Conservation (phyloP, 1,139 yeast genomes). For the Eremothecium sinecaudum region DNA sequence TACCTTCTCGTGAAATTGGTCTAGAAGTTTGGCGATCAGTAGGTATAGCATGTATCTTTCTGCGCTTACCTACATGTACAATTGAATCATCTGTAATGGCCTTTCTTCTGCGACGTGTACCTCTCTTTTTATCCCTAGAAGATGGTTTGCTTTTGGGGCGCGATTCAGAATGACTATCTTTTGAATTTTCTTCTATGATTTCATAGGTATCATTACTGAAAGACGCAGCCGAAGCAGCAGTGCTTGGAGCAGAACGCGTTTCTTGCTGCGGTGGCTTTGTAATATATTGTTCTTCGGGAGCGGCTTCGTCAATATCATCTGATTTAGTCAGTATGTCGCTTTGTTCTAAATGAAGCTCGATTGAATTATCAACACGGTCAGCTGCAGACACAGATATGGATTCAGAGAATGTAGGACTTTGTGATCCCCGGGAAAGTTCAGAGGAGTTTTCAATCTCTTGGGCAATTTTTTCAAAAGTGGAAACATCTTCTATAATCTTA, state of each 20-base stretch:
- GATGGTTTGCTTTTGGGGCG: neutral
- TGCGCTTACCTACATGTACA: slow-evolving; percentile 4
- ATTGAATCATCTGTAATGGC: slow-evolving; percentile 6
- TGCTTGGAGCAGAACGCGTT: no score
- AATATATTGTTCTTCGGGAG: no score
- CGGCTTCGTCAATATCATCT: no score
- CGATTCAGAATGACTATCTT: no score
- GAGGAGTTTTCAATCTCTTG: no score
- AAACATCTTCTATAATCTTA: neutral
- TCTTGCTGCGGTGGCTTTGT: no score
- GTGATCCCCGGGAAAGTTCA: no score
- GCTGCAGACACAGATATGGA: neutral
- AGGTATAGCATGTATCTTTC: slow-evolving; percentile 1
- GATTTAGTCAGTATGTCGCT: no score
- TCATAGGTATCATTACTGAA: no score
- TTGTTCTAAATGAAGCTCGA: neutral
- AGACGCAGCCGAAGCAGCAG: no score
- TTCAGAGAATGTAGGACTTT: no score
- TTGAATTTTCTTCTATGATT: no score
- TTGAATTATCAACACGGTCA: neutral
- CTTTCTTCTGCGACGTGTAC: slow-evolving; percentile 9
- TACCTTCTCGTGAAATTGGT: neutral
- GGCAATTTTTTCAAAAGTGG: neutral
- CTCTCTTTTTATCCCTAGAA: slow-evolving; percentile 6
- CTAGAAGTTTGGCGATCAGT: neutral